Conservation (phyloP, 2,329 filamentous ascomycete species). For the Hypomyces perniciosus region DNA sequence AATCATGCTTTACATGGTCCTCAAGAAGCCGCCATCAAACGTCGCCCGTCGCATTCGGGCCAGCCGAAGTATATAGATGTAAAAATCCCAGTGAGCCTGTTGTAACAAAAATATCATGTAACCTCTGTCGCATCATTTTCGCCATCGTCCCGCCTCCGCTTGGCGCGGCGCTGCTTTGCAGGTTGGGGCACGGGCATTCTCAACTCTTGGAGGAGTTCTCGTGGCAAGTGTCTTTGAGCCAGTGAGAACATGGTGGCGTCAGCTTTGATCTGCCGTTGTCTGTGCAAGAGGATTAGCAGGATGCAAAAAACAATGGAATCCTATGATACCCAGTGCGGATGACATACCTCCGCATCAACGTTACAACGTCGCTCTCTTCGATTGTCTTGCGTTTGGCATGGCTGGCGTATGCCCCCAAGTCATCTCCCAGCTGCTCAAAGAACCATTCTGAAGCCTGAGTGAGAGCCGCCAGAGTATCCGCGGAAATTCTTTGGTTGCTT, state of each 20-base stretch:
- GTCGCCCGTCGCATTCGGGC: slow-evolving; percentile 67
- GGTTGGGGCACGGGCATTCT: slow-evolving; percentile 59
- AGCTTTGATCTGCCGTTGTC: slow-evolving; percentile 69
- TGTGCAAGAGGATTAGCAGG: slow-evolving; percentile 31
- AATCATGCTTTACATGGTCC: slow-evolving; percentile 94
- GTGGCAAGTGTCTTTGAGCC: slow-evolving; percentile 74
- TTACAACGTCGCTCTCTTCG: slow-evolving; percentile 75
- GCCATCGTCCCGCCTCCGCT: slow-evolving; percentile 23
- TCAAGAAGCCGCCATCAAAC: slow-evolving; percentile 77
- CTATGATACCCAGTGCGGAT: slow-evolving; percentile 21
- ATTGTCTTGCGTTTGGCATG: slow-evolving; percentile 82
- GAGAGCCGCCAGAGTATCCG: slow-evolving; percentile 68
- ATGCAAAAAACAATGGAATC: slow-evolving; percentile 12
- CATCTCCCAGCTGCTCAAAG: slow-evolving; percentile 80
- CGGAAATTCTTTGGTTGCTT: slow-evolving; percentile 62
- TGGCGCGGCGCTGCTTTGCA: slow-evolving; percentile 39
- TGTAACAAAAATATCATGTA: slow-evolving; percentile 20
- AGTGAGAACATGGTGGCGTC: slow-evolving; percentile 75
- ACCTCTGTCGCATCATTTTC: slow-evolving; percentile 33
- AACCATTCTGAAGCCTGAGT: slow-evolving; percentile 84
- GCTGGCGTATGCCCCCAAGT: slow-evolving; percentile 70
- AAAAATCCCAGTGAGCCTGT: background rate
- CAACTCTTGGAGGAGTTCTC: slow-evolving; percentile 77
- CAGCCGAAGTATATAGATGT: slow-evolving; percentile 63
- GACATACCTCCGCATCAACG: slow-evolving; percentile 75